Percentiles rank a stretch among this genome's conserved stretches.
Conservation (phyloP, 1,139 yeast species). For the Yamadazyma atlantica region DNA sequence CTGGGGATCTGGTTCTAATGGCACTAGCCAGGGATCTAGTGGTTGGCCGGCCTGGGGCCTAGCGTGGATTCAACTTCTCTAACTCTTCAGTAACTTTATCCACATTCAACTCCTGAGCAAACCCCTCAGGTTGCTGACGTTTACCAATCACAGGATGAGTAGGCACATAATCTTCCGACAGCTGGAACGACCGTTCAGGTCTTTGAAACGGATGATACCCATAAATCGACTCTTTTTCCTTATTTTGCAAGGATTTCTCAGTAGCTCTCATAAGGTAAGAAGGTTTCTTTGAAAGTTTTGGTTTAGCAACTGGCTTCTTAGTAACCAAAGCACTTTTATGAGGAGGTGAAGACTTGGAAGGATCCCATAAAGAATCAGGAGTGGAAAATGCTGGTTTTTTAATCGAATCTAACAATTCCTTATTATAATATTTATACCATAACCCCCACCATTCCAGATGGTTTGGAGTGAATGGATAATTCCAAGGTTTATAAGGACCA, state of each 20-base stretch:
- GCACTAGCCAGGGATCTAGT: no score
- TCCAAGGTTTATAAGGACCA: slow-evolving; percentile 86
- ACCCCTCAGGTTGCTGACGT: slow-evolving; percentile 8
- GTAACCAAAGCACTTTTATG: neutral
- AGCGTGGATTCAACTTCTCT: slow-evolving; percentile 9
- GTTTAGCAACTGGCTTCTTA: slow-evolving; percentile 2
- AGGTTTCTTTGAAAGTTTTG: slow-evolving; percentile 1
- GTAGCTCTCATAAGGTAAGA: slow-evolving; percentile 1
- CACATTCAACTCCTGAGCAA: slow-evolving; percentile 11
- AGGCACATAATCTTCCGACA: slow-evolving; percentile 27
- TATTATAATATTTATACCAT: slow-evolving; percentile 35
- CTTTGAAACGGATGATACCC: slow-evolving; percentile 19
- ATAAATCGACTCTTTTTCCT: slow-evolving; percentile 13
- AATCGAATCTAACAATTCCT: slow-evolving; percentile 7
- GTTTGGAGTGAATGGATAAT: slow-evolving; percentile 18
- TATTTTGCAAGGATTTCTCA: slow-evolving; percentile 1
- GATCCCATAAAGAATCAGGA: slow-evolving; percentile 39
- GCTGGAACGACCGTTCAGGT: slow-evolving; percentile 36
- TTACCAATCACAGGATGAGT: slow-evolving; percentile 19
- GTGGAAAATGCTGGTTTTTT: slow-evolving; percentile 16
- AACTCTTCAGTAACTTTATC: slow-evolving; percentile 13
- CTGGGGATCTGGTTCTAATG: no score
- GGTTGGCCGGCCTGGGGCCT: neutral
- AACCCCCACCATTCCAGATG: slow-evolving; percentile 47
- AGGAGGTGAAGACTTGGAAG: slow-evolving; percentile 39